Base-by-base conservation (phyloP, 108 stramenopile genomes). In the Skeletonema potamos region DNA sequence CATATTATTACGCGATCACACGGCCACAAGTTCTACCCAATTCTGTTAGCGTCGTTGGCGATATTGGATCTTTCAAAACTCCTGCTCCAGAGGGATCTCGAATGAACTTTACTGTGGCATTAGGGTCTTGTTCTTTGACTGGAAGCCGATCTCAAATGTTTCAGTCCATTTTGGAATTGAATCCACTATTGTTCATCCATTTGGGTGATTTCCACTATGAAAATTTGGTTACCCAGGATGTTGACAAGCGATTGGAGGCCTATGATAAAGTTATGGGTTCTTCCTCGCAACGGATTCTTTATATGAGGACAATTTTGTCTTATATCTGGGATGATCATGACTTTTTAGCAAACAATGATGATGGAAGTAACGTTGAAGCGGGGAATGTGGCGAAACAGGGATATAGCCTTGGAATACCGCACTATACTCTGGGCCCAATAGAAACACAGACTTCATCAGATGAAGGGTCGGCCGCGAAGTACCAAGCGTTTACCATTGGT, bases 261-360 rank as follows among this genome's bases (percentile, higher is more conserved):
- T 64, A 81, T 30, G 84, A 85, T 30, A 68, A 71, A 56, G 79
- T 83, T 4, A 76, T 87, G 82, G 86, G 82, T 7, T 80, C 78
- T 54, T 30, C 57, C 1, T 72, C 84, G 11, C 82, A 83, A 60
- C 11, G 70, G 41, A 29, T 70, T 15, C 66, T 87, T 9, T 85
- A 66, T 68, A 81, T 64, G 68, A 61, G 73, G 28, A 75, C 72
- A 3, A 68, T 72, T 6, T 70, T 87, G 22, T 12, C 82, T 7
- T 87, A 84, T 73, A 85, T 83, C 48, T 87, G 79, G 78, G 84
- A 87, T 61, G 86, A 87, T 70, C 86, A 85, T 56, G 86, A 87
- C 66, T 87, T 73, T 74, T 56, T 87, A 15, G 84, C 82, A 32
- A 83, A 84, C 46, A 73, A 86, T 58, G 26, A 55, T n/a, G 82